Conservation (phyloP, 1,139 yeast genomes). For the Geotrichum australiense region DNA sequence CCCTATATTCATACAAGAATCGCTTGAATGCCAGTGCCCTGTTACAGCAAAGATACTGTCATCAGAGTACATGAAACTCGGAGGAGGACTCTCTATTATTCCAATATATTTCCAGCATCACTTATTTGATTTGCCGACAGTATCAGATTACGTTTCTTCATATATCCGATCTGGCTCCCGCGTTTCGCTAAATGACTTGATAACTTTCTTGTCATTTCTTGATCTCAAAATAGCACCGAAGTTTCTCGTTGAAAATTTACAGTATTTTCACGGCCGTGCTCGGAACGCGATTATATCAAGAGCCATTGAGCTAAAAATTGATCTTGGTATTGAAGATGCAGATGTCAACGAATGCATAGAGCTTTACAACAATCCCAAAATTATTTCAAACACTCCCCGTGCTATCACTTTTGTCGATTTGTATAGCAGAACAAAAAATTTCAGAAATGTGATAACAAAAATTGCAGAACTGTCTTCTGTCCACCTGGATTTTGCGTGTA, state of each 20-base stretch:
- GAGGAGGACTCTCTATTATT: slow-evolving; percentile 1
- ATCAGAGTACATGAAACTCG: slow-evolving; percentile 1
- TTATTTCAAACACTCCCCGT: not conserved
- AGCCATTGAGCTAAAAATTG: not conserved
- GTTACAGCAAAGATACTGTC: not conserved
- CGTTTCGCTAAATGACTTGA: not conserved
- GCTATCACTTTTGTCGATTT: not conserved
- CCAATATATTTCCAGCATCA: no score
- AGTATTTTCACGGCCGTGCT: not conserved
- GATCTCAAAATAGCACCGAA: not conserved
- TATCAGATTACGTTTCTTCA: not conserved
- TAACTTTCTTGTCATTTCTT: not conserved
- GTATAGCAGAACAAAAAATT: not conserved
- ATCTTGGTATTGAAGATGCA: not conserved
- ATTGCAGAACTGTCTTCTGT: slow-evolving; percentile 1
- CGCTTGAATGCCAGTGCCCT: not conserved
- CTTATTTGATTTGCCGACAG: not conserved
- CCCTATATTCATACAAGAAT: slow-evolving; percentile 1
- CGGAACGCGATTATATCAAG: not conserved
- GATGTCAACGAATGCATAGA: slow-evolving; percentile 1
- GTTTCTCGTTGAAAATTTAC: not conserved
- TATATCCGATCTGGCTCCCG: not conserved
- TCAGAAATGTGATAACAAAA: not conserved
- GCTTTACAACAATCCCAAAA: not conserved
- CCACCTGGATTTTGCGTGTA: slow-evolving; percentile 6